Evolutionary conservation across 1,284 basidiomycete genomes (phyloP), one percentile per base, ranked within the genome.

Genomic region (Malassezia pachydermatis): DNA sequence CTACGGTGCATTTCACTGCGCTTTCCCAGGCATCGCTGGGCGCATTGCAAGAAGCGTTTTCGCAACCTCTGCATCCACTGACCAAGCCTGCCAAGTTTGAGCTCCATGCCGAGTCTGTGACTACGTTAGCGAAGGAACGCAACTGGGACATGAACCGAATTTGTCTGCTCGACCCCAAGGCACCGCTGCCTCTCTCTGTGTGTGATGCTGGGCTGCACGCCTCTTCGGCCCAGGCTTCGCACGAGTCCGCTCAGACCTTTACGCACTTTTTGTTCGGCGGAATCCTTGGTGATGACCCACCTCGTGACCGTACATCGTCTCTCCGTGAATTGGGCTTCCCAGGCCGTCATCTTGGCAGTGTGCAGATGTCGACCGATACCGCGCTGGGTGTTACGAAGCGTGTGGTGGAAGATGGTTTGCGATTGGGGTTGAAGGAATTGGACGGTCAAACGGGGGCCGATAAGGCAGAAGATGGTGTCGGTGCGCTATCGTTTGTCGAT

Each of bases 331-430:
- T 89, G 14, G 88, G 88, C 0, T 96, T 94, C 69, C 86, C 87
- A 0, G 79, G 51, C 0, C 45, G 66, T 6, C 64, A 70, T 33
- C 48, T 69, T n/a, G 69, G 68, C 28, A 47, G 57, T 1, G 76
- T 88, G 1, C 94, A 98, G 73, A 98, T 98, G 92, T 96, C 92
- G 22, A 98, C 92, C 0, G 92, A 98, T 72, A 96, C 92, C 1
- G 92, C 92, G 0, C 76, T 96, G 0, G 88, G 85, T 7, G 90
- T 96, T 5, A 89, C 88, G 0, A 95, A 92, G 70, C 73, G 80
- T 2, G 84, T 94, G 13, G 83, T 90, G 0, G 76, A 84, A 54
- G 87, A 94, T 42, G 55, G 41, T 4, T 34, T 25, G 34, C 68
- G 78, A 8, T 32, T 59, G 22, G 53, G 47, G 3, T 35, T 60